Evolutionary conservation across 164 flowering plant species (phyloP), one percentile per base, ranked within the genome.

Genomic region (Nymphaea colorata): DNA sequence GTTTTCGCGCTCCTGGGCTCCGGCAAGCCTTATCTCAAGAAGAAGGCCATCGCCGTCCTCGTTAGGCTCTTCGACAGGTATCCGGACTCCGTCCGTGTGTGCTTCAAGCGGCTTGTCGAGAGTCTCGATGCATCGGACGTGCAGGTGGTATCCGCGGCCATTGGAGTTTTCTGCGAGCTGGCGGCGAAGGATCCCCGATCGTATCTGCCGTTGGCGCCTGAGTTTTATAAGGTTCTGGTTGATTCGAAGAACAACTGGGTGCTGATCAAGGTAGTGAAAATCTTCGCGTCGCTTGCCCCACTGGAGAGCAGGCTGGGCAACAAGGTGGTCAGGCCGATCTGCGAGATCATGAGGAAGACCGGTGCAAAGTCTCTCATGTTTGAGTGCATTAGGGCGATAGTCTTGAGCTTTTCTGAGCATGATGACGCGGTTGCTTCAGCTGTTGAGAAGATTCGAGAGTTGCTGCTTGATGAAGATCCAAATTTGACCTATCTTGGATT

Each of bases 161-260:
- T 91, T 53, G 95, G 97, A 64, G 96, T 91, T 42, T 91, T 94
- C 65, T 88, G 96, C 76, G 99, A 94, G 76, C 78, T 94, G 7
- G 68, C 83, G 1, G 42, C 61, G 0, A 79, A 70, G 12, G 99
- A 94, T 57, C 87, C 96, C 8, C 74, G 53, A 60, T 78, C 92
- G 1, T 94, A 87, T 79, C 76, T 94, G 42, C 94, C 98, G 0
- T 74, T 94, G 69, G 99, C 96, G 12, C 98, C 98, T 0, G 93
- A 94, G 80, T 94, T 91, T 79, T 91, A 90, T 79, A 77, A 80
- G 76, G 67, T 94, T 67, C 80, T 94, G 79, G 82, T 83, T 61
- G 99, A 91, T 73, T 88, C 84, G 3, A 90, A 73, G 82, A 90
- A 88, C 75, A 94, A 92, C 74, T 91, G 99, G 99, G 84, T 91